phyloP scores from a whole-genome alignment of 345 rosid genomes.

The Aquilaria malaccensis region DNA sequence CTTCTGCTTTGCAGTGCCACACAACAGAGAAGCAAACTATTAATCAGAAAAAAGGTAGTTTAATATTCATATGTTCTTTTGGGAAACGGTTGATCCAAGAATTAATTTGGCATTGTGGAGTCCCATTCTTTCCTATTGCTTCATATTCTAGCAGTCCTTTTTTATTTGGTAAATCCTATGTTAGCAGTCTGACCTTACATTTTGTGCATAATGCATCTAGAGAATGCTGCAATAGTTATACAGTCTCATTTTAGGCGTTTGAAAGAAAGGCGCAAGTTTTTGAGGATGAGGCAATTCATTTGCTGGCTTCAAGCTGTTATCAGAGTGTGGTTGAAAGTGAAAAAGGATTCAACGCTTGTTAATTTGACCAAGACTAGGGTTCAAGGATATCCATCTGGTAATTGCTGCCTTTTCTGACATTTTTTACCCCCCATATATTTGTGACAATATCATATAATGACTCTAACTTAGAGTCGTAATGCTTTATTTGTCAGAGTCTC shows the following conservation, averaged over 20 bases:
- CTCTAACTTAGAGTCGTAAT: background rate
- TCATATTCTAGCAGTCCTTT: background rate
- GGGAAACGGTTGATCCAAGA: too few species aligned
- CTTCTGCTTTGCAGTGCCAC: conserved; percentile 21
- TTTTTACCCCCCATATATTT: background rate
- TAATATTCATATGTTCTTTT: conserved; percentile 6
- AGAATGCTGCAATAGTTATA: conserved; percentile 54
- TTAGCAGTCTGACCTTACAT: conserved; percentile 11
- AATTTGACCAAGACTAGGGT: conserved; percentile 16
- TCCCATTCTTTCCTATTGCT: background rate
- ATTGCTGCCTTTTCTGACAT: background rate
- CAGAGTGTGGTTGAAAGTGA: conserved; percentile 48
- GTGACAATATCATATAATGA: too few species aligned
- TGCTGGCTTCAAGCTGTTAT: conserved; percentile 43
- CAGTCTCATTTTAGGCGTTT: conserved; percentile 54
- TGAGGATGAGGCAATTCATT: conserved; percentile 40
- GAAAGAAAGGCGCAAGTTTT: conserved; percentile 29
- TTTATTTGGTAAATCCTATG: background rate
- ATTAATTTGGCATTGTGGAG: background rate
- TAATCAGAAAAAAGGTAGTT: conserved; percentile 40
- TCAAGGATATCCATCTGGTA: conserved; percentile 30
- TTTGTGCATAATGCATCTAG: conserved; percentile 26
- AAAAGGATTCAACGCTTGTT: conserved; percentile 23
- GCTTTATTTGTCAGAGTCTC: conserved; percentile 12
- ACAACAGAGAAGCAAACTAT: conserved; percentile 22